Percentiles rank a stretch among this genome's conserved stretches.
Evolutionary conservation across 164 flowering plant genomes (phyloP).

Genomic region (Sextonia rubra): DNA sequence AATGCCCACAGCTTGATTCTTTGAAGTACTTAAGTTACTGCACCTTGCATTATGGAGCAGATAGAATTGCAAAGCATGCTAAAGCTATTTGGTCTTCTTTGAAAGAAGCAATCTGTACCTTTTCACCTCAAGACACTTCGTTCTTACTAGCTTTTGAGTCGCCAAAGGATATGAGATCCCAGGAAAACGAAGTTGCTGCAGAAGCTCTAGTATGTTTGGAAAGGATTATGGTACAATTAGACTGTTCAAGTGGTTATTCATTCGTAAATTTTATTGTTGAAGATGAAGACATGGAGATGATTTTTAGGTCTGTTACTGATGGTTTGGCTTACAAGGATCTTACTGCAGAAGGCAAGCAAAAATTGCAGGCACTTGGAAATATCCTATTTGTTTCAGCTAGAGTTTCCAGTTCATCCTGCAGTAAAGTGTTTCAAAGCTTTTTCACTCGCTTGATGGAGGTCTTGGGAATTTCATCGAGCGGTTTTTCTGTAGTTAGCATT

Average conservation of each 20-base stretch:
- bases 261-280: slow-evolving; percentile 42
- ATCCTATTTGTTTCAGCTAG: slow-evolving; percentile 51
- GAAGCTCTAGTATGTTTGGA: slow-evolving; percentile 64
- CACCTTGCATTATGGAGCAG: slow-evolving; percentile 56
- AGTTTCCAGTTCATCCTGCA: slow-evolving; percentile 55
- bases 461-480: slow-evolving; percentile 31
- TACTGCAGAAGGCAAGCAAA: slow-evolving; percentile 45
- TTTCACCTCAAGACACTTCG: slow-evolving; percentile 25
- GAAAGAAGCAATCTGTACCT: slow-evolving; percentile 46
- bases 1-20: slow-evolving; percentile 71
- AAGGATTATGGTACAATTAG: slow-evolving; percentile 32
- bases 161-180: slow-evolving; percentile 29
- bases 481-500: slow-evolving; percentile 15
- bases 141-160: slow-evolving; percentile 29
- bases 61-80: slow-evolving; percentile 59
- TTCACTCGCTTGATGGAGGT: slow-evolving; percentile 46
- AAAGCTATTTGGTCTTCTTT: slow-evolving; percentile 66
- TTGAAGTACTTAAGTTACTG: slow-evolving; percentile 69
- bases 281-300: slow-evolving; percentile 53
- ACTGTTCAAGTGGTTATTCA: slow-evolving; percentile 21
- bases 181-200: slow-evolving; percentile 46
- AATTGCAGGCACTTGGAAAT: slow-evolving; percentile 48
- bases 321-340: slow-evolving; percentile 27
- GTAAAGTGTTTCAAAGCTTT: slow-evolving; percentile 34
- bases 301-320: slow-evolving; percentile 34